phyloP scores from a whole-genome alignment of 2,329 filamentous ascomycete genomes.

The Colletotrichum sp. region DNA sequence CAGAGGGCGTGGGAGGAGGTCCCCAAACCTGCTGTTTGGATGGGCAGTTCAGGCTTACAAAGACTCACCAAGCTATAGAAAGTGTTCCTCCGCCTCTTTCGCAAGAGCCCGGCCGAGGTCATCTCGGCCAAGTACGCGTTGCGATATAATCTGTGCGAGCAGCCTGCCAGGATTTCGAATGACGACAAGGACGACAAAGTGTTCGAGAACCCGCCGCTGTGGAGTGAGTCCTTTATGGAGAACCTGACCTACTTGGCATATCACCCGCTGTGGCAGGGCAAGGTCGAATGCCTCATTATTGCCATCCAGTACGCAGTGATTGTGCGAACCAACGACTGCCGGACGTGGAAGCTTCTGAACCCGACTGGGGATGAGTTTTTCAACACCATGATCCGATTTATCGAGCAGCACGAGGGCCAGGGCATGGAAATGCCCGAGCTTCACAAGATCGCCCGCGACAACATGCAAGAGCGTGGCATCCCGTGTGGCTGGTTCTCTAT shows the following conservation, averaged over 20 bases:
- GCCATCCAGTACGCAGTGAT: not conserved
- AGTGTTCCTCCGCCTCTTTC: not conserved
- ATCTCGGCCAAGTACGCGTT: not conserved
- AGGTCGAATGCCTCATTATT: not conserved
- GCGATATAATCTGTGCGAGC: not conserved
- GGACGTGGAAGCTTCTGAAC: not conserved
- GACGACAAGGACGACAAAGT: no score
- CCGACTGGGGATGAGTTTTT: not conserved
- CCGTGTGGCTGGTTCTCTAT: not conserved
- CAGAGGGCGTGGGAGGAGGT: not conserved
- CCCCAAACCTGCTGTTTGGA: no score
- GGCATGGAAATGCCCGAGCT: not conserved
- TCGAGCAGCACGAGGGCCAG: rapidly evolving
- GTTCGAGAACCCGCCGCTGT: not conserved
- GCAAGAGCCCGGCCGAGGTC: not conserved
- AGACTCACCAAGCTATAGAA: not conserved
- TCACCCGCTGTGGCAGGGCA: not conserved
- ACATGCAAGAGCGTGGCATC: not conserved
- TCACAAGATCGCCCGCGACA: not conserved
- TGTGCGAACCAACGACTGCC: not conserved
- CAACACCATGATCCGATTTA: not conserved
- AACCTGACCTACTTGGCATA: rapidly evolving
- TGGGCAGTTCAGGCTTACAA: no score
- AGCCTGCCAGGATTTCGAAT: no score
- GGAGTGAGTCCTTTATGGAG: not conserved